A percentile compares a stretch with the other conserved stretches of the same genome.
These are phyloP conservation scores for Calonectria naviculata DNA, from an alignment of 2,329 filamentous ascomycete genomes.

Conservation along the genomic window DNA sequence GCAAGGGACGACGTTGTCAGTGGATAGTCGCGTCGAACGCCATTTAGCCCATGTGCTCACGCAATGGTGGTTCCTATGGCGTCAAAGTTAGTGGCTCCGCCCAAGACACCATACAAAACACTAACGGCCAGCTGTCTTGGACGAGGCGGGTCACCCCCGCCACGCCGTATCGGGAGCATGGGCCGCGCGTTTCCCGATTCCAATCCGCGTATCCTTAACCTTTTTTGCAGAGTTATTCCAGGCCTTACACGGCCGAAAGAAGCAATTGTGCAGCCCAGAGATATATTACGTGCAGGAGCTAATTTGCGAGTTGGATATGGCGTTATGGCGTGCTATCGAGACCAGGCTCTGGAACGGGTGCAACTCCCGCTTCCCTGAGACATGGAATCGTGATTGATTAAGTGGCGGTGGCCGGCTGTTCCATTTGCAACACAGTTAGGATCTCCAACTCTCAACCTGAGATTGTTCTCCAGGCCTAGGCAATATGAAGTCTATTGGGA, in stretches of 20 bases:
- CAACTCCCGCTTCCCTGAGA: not conserved
- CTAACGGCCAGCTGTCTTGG: constrained; percentile 23
- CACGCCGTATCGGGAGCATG: not conserved
- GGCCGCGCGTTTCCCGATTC: constrained; percentile 14
- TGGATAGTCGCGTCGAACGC: constrained; percentile 12
- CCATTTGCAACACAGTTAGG: not conserved
- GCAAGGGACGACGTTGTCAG: not conserved
- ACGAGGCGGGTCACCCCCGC: not conserved
- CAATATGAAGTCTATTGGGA: constrained; percentile 10
- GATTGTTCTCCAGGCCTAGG: not conserved
- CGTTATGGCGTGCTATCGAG: constrained; percentile 21
- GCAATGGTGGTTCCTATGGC: constrained; percentile 30
- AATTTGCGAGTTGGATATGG: constrained; percentile 19
- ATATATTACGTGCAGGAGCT: constrained; percentile 13
- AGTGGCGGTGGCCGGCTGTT: not conserved
- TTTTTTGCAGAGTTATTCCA: not conserved
- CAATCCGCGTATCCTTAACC: not conserved
- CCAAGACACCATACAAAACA: not conserved
- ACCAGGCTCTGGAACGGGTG: not conserved
- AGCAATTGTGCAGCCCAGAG: not conserved
- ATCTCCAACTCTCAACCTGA: not conserved
- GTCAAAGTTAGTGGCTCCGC: constrained; percentile 31
- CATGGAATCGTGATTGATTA: not conserved
- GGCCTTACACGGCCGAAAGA: not conserved
- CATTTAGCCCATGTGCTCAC: constrained; percentile 21